These are phyloP conservation scores for Cucumis melo DNA, from an alignment of 306 rosid genomes.

Conservation along the genomic window DNA sequence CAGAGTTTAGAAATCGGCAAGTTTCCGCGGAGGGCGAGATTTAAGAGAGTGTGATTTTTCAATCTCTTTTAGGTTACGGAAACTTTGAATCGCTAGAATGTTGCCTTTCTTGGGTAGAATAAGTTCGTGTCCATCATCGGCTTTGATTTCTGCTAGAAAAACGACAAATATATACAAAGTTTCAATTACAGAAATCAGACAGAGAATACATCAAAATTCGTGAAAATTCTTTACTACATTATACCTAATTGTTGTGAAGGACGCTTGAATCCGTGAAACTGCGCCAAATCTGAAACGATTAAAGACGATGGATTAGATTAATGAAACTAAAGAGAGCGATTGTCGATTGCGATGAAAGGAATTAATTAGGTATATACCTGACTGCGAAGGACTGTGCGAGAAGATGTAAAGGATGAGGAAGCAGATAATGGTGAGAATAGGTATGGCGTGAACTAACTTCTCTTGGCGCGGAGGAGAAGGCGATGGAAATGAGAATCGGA, in stretches of 20 bases:
- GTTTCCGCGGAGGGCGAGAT: constrained; percentile 50
- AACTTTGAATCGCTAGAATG: constrained; percentile 43
- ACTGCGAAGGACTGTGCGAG: constrained; percentile 84
- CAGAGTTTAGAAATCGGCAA: constrained; percentile 54
- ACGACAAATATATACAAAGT: not conserved
- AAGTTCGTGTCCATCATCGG: constrained; percentile 21
- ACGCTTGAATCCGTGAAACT: constrained; percentile 38
- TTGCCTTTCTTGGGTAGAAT: constrained; percentile 29
- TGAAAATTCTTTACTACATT: constrained; percentile 13
- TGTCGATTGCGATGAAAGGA: not conserved
- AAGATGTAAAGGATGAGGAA: constrained; percentile 76
- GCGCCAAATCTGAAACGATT: constrained; percentile 47
- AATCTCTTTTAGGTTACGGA: constrained; percentile 43
- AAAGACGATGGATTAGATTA: not conserved
- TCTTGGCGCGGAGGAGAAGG: constrained; percentile 41
- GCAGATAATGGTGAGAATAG: constrained; percentile 72
- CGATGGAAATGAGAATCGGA: constrained; percentile 41
- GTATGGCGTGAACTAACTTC: constrained; percentile 71
- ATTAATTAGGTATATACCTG: constrained; percentile 26
- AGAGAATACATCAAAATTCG: not conserved
- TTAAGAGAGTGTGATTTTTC: constrained; percentile 14
- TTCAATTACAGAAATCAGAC: not conserved
- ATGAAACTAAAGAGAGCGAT: not conserved
- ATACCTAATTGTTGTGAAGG: constrained; percentile 24
- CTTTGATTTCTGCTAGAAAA: constrained; percentile 12